These are phyloP conservation scores for Ophiostoma triangulosporum DNA, from an alignment of 2,329 filamentous ascomycete species.

Conservation along the genomic window DNA sequence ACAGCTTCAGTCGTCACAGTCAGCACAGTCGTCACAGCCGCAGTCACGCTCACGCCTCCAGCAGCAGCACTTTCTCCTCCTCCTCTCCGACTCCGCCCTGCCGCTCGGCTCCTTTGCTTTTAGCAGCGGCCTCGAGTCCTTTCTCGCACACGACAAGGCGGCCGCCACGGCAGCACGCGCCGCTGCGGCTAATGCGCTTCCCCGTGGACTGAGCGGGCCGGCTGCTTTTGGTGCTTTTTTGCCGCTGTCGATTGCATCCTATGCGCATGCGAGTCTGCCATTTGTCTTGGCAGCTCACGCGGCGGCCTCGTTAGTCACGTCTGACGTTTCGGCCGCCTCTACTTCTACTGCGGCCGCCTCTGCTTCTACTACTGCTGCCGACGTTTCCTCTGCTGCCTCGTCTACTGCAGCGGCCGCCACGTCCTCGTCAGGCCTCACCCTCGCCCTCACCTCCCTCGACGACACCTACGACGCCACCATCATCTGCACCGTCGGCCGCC, in stretches of 20 bases:
- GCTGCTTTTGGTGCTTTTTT: conserved; percentile 51
- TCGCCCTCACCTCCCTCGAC: conserved; percentile 49
- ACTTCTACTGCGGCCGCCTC: neutral
- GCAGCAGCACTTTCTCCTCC: conserved; percentile 51
- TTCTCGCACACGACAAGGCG: conserved; percentile 48
- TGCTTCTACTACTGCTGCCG: conserved; percentile 7
- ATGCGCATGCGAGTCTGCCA: conserved; percentile 59
- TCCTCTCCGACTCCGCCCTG: conserved; percentile 69
- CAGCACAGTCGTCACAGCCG: neutral
- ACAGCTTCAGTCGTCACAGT: neutral
- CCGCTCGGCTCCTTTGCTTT: conserved; percentile 81
- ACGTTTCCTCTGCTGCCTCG: too few relatives aligned
- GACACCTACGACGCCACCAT: conserved; percentile 65
- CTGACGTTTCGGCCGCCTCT: too few relatives aligned
- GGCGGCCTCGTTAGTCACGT: too few relatives aligned
- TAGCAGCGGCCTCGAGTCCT: conserved; percentile 70
- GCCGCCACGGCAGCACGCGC: neutral
- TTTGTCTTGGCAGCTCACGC: conserved; percentile 59
- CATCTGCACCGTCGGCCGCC: conserved; percentile 63
- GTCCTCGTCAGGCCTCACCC: too few relatives aligned
- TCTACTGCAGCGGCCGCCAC: too few relatives aligned
- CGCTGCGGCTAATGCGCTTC: conserved; percentile 1
- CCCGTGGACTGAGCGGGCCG: conserved; percentile 16
- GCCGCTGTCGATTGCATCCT: conserved; percentile 53
- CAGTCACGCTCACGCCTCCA: conserved; percentile 11